phyloP scores from a whole-genome alignment of 1,284 basidiomycete species.

The Tilletiaria anomala region DNA sequence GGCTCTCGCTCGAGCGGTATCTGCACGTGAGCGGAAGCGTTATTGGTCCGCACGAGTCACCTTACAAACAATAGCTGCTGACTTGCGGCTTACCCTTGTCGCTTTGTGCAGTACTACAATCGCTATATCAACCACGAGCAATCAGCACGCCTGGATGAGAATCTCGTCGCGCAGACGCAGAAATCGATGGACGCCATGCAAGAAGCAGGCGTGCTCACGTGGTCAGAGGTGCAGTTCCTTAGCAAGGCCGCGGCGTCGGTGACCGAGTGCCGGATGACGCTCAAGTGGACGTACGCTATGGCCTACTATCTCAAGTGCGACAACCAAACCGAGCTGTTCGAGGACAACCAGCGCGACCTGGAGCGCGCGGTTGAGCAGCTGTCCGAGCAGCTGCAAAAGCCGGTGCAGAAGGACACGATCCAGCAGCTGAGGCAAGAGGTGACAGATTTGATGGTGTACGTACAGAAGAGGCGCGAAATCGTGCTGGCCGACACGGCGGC shows the following conservation, averaged over 20 bases:
- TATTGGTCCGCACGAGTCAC: neutral
- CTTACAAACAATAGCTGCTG: neutral
- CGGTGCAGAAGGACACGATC: conserved; percentile 72
- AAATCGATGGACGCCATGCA: conserved; percentile 99
- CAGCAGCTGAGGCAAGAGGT: conserved; percentile 72
- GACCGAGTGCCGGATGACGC: conserved; percentile 70
- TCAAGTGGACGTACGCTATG: conserved; percentile 99
- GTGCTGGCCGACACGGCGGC: conserved; percentile 82
- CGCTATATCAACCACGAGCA: conserved; percentile 93
- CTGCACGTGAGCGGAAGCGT: conserved; percentile 61
- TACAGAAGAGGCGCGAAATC: conserved; percentile 87
- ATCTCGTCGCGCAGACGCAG: conserved; percentile 84
- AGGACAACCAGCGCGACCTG: conserved; percentile 97
- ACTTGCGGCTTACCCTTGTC: neutral
- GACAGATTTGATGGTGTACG: conserved; percentile 71
- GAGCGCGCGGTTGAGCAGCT: conserved; percentile 90
- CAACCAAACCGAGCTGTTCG: conserved; percentile 88
- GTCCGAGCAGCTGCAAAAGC: conserved; percentile 76
- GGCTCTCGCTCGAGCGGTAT: conserved; percentile 82
- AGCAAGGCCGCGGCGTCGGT: conserved; percentile 85
- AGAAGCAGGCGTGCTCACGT: conserved; percentile 70
- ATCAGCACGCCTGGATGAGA: conserved; percentile 82
- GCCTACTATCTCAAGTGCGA: conserved; percentile 76
- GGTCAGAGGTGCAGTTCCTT: conserved; percentile 99
- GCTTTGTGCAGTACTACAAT: conserved; percentile 33